Evolutionary conservation across 495 filamentous ascomycete genomes (phyloP).

Genomic region (Darksidea phi): DNA sequence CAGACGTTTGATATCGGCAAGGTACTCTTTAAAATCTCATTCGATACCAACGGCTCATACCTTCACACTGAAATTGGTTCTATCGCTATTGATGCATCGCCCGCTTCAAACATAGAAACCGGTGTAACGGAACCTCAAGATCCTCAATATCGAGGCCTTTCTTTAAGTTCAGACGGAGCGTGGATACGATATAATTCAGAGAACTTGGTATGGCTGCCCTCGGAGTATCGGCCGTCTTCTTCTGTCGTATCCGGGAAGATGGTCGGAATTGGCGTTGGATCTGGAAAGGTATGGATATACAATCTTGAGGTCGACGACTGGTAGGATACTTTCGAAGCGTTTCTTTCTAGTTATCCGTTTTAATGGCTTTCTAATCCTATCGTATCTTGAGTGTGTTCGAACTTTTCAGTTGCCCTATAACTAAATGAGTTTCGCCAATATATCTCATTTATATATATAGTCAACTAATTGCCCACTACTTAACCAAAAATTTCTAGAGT

Average conservation of each 20-base stretch:
- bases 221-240: constrained; percentile 36
- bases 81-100: constrained; percentile 1
- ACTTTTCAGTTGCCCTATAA: too few species aligned
- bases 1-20: constrained; percentile 15
- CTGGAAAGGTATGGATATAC: constrained; percentile 31
- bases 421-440: too few species aligned
- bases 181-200: constrained; percentile 37
- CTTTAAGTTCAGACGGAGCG: constrained; percentile 31
- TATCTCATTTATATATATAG: too few species aligned
- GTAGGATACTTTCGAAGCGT: too few species aligned
- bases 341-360: too few species aligned
- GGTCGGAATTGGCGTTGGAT: constrained; percentile 33
- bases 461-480: too few species aligned
- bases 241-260: constrained; percentile 31
- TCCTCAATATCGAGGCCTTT: constrained; percentile 27
- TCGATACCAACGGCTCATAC: constrained; percentile 7
- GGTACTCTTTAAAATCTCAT: constrained; percentile 5
- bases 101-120: not conserved
- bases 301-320: too few species aligned
- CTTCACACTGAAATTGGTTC: constrained; percentile 15
- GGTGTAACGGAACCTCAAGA: not conserved
- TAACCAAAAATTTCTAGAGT: too few species aligned
- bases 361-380: too few species aligned
- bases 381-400: too few species aligned
- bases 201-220: constrained; percentile 37